Evolutionary conservation across 2,329 filamentous ascomycete genomes (phyloP), one percentile per base, ranked within the genome.

Genomic region (Tolypocladium ophioglossoides): DNA sequence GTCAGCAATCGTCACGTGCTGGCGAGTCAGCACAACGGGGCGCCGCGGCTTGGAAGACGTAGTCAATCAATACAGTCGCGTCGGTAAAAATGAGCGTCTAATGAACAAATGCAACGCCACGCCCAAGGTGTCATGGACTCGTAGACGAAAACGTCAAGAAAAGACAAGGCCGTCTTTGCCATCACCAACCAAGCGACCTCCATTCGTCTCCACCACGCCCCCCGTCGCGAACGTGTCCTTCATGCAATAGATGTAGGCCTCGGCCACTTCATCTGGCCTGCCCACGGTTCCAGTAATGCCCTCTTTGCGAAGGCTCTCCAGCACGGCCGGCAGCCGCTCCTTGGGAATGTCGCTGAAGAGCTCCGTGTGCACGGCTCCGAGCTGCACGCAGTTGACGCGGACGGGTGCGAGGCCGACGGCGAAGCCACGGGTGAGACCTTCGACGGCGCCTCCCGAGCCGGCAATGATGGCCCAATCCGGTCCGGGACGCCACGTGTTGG

Each of bases 341-440:
- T 56, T 11, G 1, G 61, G 56, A 8, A 63, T 56, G 1, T 40
- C 51, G 52, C 60, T 52, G 50, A 66, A 62, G 34, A 78, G 53
- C 44, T 74, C 72, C 7, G 80, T 83, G 40, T 74, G 64, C 0
- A 79, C 71, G 0, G 72, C 69, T 0, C 84, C 85, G 0, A 83
- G 82, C 52, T 68, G 71, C 1, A 87, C 79, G 0, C 77, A 63
- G 62, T 88, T 88, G 30, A 86, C 83, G 2, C 85, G 70, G 10
- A 86, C 67, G 0, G 85, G 85, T 57, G 75, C 76, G 54, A 89
- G 62, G 61, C 87, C 84, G 35, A 86, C 61, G 2, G 84, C 84
- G 37, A 88, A 67, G 3, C 73, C 76, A 2, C 78, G 72, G 2
- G 74, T 72, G 63, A 86, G 72, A 3, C 76, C 74, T 51, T 81